phyloP scores from a whole-genome alignment of 2,329 filamentous ascomycete genomes.

The Trichoderma hamatum region DNA sequence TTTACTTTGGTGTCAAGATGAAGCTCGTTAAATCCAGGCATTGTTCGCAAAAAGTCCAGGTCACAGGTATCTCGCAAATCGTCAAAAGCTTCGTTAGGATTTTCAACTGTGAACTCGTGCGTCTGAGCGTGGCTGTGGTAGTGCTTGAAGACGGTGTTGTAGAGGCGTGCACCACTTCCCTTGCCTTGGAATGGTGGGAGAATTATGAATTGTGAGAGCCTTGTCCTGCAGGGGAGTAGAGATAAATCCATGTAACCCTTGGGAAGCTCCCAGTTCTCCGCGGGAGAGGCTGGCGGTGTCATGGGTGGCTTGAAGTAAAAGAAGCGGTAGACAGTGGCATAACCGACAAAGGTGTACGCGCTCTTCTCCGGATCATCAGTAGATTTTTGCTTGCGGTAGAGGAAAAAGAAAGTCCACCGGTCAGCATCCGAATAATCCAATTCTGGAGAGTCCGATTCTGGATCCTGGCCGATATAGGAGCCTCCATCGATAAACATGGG shows the following conservation, averaged over 20 bases:
- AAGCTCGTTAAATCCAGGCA: conserved; percentile 61
- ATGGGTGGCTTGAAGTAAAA: conserved; percentile 62
- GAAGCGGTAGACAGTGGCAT: conserved; percentile 87
- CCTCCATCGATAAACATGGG: conserved; percentile 92
- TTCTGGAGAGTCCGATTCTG: conserved; percentile 59
- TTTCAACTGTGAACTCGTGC: conserved; percentile 87
- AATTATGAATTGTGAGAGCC: conserved; percentile 92
- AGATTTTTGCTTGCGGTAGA: conserved; percentile 67
- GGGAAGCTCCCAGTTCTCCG: conserved; percentile 49
- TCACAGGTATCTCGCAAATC: conserved; percentile 77
- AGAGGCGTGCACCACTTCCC: conserved; percentile 79
- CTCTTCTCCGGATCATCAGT: conserved; percentile 48
- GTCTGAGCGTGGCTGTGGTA: conserved; percentile 70
- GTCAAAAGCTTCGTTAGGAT: conserved; percentile 86
- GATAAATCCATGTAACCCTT: conserved; percentile 53
- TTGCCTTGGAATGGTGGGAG: conserved; percentile 82
- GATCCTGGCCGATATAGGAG: conserved; percentile 63
- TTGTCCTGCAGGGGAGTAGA: conserved; percentile 72
- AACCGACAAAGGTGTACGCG: conserved; percentile 83
- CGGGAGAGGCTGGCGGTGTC: conserved; percentile 48
- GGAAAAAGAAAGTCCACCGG: conserved; percentile 89
- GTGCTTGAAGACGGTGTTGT: conserved; percentile 74
- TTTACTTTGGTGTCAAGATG: conserved; percentile 55
- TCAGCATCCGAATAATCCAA: conserved; percentile 71
- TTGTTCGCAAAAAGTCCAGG: conserved; percentile 63